Conservation (phyloP, 495 filamentous ascomycete genomes). For the Lasiosphaeria miniovina region DNA sequence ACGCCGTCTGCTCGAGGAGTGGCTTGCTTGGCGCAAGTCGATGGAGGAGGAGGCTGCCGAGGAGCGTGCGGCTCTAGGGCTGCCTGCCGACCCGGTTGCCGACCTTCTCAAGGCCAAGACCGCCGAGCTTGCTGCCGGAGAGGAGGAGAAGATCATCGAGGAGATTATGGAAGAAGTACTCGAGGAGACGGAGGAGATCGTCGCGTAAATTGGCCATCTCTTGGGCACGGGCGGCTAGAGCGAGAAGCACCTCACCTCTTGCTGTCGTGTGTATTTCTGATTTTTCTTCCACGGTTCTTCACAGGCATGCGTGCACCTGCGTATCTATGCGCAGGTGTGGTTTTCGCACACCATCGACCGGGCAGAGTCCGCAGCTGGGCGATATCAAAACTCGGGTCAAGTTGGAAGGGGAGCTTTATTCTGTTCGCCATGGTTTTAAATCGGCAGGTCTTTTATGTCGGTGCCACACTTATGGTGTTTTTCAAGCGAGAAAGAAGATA, state of each 20-base stretch:
- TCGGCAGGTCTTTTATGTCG: not conserved
- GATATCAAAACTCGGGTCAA: conserved; percentile 1
- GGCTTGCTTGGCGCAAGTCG: conserved; percentile 77
- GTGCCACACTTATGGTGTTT: not conserved
- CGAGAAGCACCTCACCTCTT: too few relatives aligned
- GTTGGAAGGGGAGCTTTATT: not conserved
- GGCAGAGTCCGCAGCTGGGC: not conserved
- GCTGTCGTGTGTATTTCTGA: too few relatives aligned
- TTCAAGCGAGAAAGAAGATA: not conserved
- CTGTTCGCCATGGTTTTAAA: conserved; percentile 2
- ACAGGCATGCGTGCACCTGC: too few relatives aligned
- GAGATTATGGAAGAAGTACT: conserved; percentile 93
- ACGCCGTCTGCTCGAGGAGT: conserved; percentile 81
- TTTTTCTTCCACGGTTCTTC: too few relatives aligned
- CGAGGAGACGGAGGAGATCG: conserved; percentile 82
- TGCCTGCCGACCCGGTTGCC: conserved; percentile 62
- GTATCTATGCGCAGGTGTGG: not conserved
- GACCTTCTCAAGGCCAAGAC: conserved; percentile 50
- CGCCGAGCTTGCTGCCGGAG: conserved; percentile 47
- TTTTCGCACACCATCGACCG: not conserved
- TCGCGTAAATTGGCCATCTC: conserved; percentile 23
- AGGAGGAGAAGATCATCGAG: conserved; percentile 72
- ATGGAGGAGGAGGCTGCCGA: conserved; percentile 70
- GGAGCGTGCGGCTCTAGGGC: conserved; percentile 65
- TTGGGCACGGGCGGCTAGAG: not conserved